These are phyloP conservation scores for Talaromyces sp. DNA, from an alignment of 2,329 filamentous ascomycete genomes.

Conservation along the genomic window DNA sequence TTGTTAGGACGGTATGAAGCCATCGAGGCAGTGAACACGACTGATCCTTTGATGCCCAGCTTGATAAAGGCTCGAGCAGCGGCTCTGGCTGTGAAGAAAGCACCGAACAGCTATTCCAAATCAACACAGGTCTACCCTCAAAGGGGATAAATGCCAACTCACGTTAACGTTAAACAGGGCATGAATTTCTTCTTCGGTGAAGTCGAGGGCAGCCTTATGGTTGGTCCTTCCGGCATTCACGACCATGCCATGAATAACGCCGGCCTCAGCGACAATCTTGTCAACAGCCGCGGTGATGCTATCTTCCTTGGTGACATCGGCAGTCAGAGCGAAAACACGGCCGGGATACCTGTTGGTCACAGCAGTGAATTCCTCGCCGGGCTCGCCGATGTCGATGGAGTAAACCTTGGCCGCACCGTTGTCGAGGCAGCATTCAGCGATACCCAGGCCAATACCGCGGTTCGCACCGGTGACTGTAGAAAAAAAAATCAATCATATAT, in stretches of 20 bases:
- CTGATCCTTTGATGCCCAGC: conserved; percentile 28
- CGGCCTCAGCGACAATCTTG: conserved; percentile 29
- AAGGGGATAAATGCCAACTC: neutral
- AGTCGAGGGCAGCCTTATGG: conserved; percentile 40
- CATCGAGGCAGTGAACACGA: conserved; percentile 45
- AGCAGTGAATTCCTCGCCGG: conserved; percentile 26
- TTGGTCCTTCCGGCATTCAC: conserved; percentile 41
- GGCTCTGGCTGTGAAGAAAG: conserved; percentile 20
- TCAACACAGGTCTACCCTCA: neutral
- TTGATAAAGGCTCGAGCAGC: conserved; percentile 31
- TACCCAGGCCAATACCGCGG: conserved; percentile 42
- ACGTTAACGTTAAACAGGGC: conserved; percentile 38
- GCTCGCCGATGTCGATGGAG: conserved; percentile 35
- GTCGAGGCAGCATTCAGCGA: conserved; percentile 43
- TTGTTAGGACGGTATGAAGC: conserved; percentile 44
- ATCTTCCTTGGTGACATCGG: conserved; percentile 41
- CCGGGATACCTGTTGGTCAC: conserved; percentile 37
- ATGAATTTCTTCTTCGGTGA: conserved; percentile 32
- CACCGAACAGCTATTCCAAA: conserved; percentile 14
- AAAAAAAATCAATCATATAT: neutral
- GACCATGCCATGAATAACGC: conserved; percentile 40
- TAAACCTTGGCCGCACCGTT: conserved; percentile 38
- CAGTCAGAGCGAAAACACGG: conserved; percentile 39
- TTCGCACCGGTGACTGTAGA: conserved; percentile 24
- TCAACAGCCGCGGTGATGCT: conserved; percentile 38